Conservation (phyloP, 768 basidiomycete species). For the Phaffia australis region DNA sequence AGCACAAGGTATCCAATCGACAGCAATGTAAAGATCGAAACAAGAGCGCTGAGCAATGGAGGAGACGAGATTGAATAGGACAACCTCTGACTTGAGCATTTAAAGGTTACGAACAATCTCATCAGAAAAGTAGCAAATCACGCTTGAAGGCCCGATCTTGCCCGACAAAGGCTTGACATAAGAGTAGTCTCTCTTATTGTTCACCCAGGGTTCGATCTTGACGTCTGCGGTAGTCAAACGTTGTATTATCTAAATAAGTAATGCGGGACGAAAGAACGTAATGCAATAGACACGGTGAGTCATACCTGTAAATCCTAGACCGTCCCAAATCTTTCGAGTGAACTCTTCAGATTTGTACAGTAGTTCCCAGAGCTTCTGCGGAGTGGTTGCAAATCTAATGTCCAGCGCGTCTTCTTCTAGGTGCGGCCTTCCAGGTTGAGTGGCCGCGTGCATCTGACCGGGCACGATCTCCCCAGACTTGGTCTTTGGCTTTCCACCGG, state of each 20-base stretch:
- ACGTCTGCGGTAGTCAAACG: constrained; percentile 21
- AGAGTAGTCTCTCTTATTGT: constrained; percentile 17
- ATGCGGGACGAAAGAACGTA: neutral
- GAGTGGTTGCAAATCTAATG: constrained; percentile 24
- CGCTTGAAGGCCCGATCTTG: constrained; percentile 24
- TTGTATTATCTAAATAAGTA: neutral
- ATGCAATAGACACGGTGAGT: neutral
- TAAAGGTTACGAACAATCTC: constrained; percentile 18
- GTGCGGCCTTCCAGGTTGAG: no score
- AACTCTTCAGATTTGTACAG: constrained; percentile 29
- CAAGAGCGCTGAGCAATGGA: no score
- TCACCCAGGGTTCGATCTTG: constrained; percentile 25
- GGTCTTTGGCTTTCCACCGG: no score
- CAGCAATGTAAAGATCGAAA: no score
- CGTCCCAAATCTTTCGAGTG: constrained; percentile 25
- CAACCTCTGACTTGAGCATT: no score
- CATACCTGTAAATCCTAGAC: constrained; percentile 27
- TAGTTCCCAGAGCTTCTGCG: constrained; percentile 29
- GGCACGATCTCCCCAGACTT: no score
- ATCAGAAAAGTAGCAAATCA: constrained; percentile 26
- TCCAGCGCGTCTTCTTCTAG: neutral
- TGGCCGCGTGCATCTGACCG: no score
- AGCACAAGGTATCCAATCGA: no score
- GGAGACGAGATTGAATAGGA: no score
- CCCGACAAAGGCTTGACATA: constrained; percentile 28